Evolutionary conservation across 73 alveolate species (phyloP).

Genomic region (Paramecium primaurelia): DNA sequence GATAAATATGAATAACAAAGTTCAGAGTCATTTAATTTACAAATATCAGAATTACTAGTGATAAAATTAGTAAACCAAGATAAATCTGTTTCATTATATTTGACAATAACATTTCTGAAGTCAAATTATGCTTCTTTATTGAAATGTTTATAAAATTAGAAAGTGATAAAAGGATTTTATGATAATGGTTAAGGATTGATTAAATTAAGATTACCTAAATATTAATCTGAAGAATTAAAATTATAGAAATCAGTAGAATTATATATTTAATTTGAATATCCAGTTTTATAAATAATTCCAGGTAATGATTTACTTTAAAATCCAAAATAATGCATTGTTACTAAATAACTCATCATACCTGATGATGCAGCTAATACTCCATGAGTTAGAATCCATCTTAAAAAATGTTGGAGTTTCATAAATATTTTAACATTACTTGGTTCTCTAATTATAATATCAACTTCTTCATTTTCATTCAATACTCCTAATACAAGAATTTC

Average conservation of each 20-base stretch:
- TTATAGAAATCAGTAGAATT: neutral
- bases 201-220: neutral
- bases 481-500: neutral
- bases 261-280: neutral
- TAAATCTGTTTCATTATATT: neutral
- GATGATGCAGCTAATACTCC: neutral
- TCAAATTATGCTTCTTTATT: neutral
- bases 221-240: neutral
- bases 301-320: neutral
- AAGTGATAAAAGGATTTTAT: neutral
- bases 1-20: neutral
- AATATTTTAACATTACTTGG: neutral
- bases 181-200: neutral
- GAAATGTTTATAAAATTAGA: conserved; percentile 26
- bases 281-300: neutral
- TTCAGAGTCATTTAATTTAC: neutral
- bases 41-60: neutral
- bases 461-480: neutral
- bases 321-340: neutral
- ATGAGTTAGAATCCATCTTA: neutral
- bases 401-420: neutral
- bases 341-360: conserved; percentile 10
- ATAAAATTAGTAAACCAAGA: neutral
- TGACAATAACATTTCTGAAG: neutral
- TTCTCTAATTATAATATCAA: neutral